Evolutionary conservation across 1,139 yeast species (phyloP).

Genomic region (Nakaseomyces bracarensis): DNA sequence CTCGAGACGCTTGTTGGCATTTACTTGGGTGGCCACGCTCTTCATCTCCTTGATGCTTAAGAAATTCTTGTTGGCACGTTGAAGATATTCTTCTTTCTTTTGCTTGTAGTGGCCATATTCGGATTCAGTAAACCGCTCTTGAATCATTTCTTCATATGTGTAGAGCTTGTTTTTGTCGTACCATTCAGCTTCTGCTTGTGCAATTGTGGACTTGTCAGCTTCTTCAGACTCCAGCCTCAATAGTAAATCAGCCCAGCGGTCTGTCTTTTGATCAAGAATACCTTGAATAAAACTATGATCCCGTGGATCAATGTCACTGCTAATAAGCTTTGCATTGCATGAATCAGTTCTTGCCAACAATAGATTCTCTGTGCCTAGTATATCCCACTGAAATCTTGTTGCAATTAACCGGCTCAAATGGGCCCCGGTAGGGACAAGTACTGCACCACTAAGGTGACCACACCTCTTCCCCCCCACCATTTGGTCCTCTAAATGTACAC

Average conservation of each 20-base stretch:
- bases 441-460: conserved; percentile 58
- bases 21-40: conserved; percentile 29
- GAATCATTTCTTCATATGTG: conserved; percentile 46
- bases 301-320: conserved; percentile 47
- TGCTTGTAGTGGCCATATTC: conserved; percentile 14
- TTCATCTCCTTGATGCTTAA: conserved; percentile 23
- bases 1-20: conserved; percentile 32
- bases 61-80: conserved; percentile 12
- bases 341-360: conserved; percentile 56
- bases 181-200: conserved; percentile 41
- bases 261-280: conserved; percentile 32
- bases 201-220: conserved; percentile 33
- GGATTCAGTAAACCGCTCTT: conserved; percentile 18
- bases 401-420: conserved; percentile 50
- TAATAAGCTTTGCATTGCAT: conserved; percentile 47
- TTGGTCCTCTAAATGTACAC: conserved; percentile 56
- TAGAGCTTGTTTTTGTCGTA: conserved; percentile 35
- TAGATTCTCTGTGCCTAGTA: conserved; percentile 52
- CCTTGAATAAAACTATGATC: conserved; percentile 52
- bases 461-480: conserved; percentile 60
- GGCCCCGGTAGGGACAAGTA: conserved; percentile 52
- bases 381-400: conserved; percentile 57
- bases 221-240: conserved; percentile 36
- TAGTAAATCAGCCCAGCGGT: conserved; percentile 42
- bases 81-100: conserved; percentile 10